Conservation (phyloP, 2,329 filamentous ascomycete species). For the Sporothrix inflata region DNA sequence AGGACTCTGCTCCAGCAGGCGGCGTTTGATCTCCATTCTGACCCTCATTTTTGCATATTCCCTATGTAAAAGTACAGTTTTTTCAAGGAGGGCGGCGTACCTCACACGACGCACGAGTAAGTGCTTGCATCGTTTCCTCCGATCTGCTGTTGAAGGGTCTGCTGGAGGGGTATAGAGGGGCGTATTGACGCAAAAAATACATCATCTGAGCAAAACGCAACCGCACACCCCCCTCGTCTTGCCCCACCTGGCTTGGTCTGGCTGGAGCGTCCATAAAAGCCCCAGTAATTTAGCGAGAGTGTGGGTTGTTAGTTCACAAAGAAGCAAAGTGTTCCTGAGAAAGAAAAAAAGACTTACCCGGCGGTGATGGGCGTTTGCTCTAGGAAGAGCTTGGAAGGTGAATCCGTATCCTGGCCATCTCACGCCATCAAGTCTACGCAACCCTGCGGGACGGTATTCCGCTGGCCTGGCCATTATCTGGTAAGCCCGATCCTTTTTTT, state of each 20-base stretch:
- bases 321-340: neutral
- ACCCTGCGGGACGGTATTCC: neutral
- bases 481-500: neutral
- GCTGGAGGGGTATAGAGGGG: neutral
- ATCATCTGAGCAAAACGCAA: slow-evolving; percentile 4
- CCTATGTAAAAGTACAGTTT: neutral
- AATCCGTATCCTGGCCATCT: neutral
- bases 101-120: too few relatives aligned
- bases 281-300: neutral
- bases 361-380: neutral
- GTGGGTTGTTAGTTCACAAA: neutral
- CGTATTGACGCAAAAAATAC: neutral
- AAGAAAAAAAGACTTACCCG: neutral
- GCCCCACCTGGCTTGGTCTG: neutral
- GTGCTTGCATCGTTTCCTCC: neutral
- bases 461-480: neutral
- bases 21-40: slow-evolving; percentile 1
- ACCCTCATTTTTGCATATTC: neutral
- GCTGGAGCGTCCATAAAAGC: neutral
- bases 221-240: neutral
- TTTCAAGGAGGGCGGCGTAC: neutral
- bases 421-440: neutral
- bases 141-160: neutral
- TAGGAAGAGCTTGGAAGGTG: slow-evolving; percentile 1
- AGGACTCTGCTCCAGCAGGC: neutral